Percentiles rank a stretch among this genome's conserved stretches.
Evolutionary conservation across 2,329 filamentous ascomycete genomes (phyloP).

Genomic region (Aspergillus sp.): DNA sequence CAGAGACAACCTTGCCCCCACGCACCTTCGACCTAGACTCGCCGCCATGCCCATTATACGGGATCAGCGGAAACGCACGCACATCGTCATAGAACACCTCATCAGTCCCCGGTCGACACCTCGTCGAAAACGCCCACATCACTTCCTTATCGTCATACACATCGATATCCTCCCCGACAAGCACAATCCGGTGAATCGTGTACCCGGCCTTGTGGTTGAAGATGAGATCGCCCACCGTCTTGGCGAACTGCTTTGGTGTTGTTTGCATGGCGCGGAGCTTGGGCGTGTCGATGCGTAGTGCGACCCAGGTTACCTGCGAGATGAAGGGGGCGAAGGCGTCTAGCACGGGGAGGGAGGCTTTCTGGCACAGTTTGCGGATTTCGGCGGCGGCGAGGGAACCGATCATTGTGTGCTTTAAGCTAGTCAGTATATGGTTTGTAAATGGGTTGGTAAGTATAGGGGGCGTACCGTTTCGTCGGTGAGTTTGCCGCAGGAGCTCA

Average conservation of each 20-base stretch:
- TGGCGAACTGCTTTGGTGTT: constrained; percentile 40
- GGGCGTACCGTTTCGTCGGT: constrained; percentile 45
- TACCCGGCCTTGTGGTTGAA: constrained; percentile 44
- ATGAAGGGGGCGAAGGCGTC: constrained; percentile 49
- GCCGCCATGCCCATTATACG: constrained; percentile 49
- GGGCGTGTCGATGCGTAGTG: constrained; percentile 57
- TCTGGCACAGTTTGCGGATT: constrained; percentile 39
- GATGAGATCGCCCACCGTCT: constrained; percentile 46
- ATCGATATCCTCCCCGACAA: constrained; percentile 54
- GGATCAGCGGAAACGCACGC: constrained; percentile 45
- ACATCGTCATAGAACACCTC: constrained; percentile 50
- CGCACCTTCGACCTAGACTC: constrained; percentile 24
- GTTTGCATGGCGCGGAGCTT: constrained; percentile 58
- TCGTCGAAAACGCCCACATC: constrained; percentile 51
- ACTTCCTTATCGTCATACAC: constrained; percentile 48
- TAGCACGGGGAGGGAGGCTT: constrained; percentile 43
- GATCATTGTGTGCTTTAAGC: constrained; percentile 37
- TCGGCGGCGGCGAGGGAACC: constrained; percentile 47
- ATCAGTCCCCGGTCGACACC: constrained; percentile 47
- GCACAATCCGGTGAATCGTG: constrained; percentile 46
- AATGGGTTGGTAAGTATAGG: neutral
- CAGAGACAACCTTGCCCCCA: constrained; percentile 50
- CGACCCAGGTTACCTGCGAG: constrained; percentile 51
- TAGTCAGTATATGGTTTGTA: neutral
- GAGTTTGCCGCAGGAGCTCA: constrained; percentile 44